Evolutionary conservation across 176 grass and related monocot genomes (phyloP).

Genomic region (Oryza glaberrima): DNA sequence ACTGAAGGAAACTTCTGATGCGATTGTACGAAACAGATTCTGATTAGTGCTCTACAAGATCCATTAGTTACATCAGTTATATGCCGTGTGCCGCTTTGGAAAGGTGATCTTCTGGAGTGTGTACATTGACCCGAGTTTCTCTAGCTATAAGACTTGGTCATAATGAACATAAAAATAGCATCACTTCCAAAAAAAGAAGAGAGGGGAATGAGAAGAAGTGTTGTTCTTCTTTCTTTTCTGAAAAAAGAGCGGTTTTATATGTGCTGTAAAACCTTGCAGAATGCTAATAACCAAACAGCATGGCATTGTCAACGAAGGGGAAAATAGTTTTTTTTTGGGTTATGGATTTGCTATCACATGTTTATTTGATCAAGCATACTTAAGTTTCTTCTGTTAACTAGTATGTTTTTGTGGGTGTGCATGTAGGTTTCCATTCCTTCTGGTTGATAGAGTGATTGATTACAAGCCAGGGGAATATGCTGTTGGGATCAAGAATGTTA

Average conservation of each 20-base stretch:
- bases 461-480: slow-evolving; percentile 68
- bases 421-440: slow-evolving; percentile 74
- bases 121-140: background rate
- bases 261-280: background rate
- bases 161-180: no score
- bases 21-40: background rate
- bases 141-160: no score
- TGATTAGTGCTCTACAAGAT: background rate
- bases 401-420: background rate
- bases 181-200: no score
- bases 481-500: slow-evolving; percentile 79
- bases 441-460: slow-evolving; percentile 93
- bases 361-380: background rate
- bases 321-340: background rate
- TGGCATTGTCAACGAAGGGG: background rate
- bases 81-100: background rate
- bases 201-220: no score
- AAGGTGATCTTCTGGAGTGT: background rate
- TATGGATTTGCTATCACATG: background rate
- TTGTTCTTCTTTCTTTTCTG: no score
- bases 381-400: background rate
- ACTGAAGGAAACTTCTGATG: background rate
- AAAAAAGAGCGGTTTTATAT: no score
- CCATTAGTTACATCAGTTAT: background rate
- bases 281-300: background rate